phyloP scores from a whole-genome alignment of 805 yeast species.

The Scheffersomyces coipomensis region DNA sequence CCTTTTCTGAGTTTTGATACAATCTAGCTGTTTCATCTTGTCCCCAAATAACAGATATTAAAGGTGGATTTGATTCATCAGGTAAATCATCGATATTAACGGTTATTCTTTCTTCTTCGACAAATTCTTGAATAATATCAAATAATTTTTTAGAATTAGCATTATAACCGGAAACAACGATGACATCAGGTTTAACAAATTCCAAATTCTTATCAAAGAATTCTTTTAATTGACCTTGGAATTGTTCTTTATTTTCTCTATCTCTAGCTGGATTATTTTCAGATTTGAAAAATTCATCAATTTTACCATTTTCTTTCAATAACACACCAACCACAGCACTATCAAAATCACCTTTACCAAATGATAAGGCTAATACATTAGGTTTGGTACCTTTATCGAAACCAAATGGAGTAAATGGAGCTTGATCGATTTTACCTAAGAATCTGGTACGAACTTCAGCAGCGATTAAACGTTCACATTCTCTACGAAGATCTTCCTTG shows the following conservation, averaged over 20 bases:
- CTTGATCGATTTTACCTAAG: slow-evolving; percentile 78
- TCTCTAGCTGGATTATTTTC: slow-evolving; percentile 63
- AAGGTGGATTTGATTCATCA: slow-evolving; percentile 43
- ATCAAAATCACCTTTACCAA: slow-evolving; percentile 81
- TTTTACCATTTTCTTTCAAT: slow-evolving; percentile 77
- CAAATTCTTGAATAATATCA: slow-evolving; percentile 53
- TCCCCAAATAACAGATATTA: slow-evolving; percentile 73
- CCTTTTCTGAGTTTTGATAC: slow-evolving; percentile 76
- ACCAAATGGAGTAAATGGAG: slow-evolving; percentile 84
- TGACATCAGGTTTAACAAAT: slow-evolving; percentile 69
- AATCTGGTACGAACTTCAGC: slow-evolving; percentile 70
- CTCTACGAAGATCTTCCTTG: slow-evolving; percentile 76
- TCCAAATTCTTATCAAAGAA: slow-evolving; percentile 62
- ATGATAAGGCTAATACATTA: slow-evolving; percentile 74
- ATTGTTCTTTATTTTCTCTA: slow-evolving; percentile 39
- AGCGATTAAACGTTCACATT: slow-evolving; percentile 69
- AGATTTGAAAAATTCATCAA: slow-evolving; percentile 74
- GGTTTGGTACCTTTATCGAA: slow-evolving; percentile 81
- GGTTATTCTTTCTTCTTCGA: slow-evolving; percentile 53
- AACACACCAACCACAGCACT: slow-evolving; percentile 86
- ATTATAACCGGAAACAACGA: slow-evolving; percentile 86
- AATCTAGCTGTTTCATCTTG: slow-evolving; percentile 92
- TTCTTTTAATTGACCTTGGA: slow-evolving; percentile 64
- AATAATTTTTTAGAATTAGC: slow-evolving; percentile 65
- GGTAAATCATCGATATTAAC: slow-evolving; percentile 48